A percentile compares a stretch with the other conserved stretches of the same genome.
These are phyloP conservation scores for Penium margaritaceum DNA, from an alignment of 139 green algal species.

Conservation along the genomic window DNA sequence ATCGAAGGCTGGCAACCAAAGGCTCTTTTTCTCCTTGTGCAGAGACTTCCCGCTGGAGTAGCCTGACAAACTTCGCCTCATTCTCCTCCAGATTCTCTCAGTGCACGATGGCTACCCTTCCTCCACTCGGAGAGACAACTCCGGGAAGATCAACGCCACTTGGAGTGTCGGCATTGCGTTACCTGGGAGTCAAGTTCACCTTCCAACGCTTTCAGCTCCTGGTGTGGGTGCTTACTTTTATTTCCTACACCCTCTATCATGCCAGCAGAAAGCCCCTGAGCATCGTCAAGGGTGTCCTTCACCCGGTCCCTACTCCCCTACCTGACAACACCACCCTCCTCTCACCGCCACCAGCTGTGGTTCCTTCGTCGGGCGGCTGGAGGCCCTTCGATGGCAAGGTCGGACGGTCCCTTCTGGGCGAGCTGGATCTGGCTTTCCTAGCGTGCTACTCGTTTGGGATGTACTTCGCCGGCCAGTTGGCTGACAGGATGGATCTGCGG, in stretches of 20 bases:
- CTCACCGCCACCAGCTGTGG: background rate
- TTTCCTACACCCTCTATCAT: constrained; percentile 81
- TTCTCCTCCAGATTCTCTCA: no score
- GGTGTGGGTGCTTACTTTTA: constrained; percentile 81
- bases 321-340: background rate
- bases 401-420: constrained; percentile 69
- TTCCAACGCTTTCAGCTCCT: constrained; percentile 26
- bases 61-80: no score
- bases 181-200: no score
- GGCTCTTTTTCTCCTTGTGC: no score
- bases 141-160: no score
- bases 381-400: constrained; percentile 71
- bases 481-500: constrained; percentile 74
- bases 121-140: no score
- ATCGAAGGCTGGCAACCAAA: no score
- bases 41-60: no score
- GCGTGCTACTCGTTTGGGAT: constrained; percentile 80
- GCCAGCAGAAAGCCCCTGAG: constrained; percentile 76
- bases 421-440: constrained; percentile 86
- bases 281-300: constrained; percentile 74
- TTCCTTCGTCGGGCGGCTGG: constrained; percentile 59
- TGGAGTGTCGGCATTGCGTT: no score
- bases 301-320: constrained; percentile 62
- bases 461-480: constrained; percentile 84
- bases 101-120: no score